Conservation (phyloP, 176 grass and related monocot genomes). For the Stipa capillata region DNA sequence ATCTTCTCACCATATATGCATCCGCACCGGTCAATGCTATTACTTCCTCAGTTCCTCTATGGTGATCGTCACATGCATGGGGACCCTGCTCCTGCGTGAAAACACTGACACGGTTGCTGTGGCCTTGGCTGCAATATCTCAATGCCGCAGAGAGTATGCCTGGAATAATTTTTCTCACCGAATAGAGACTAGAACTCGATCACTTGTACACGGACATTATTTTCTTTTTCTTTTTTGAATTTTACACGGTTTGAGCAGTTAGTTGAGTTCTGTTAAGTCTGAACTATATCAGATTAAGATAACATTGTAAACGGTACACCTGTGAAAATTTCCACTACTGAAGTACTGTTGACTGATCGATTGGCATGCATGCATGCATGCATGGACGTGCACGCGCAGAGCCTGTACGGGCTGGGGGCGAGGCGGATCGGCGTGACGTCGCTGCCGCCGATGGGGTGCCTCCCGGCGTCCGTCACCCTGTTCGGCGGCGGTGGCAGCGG, state of each 20-base stretch:
- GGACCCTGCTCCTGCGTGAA: neutral
- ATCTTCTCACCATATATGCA: too few species aligned
- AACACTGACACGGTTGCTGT: neutral
- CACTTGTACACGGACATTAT: too few species aligned
- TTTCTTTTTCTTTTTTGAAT: neutral
- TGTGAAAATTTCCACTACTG: neutral
- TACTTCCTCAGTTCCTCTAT: neutral
- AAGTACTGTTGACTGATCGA: neutral
- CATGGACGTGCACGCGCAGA: slow-evolving; percentile 18
- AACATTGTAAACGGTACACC: too few species aligned
- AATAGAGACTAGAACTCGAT: too few species aligned
- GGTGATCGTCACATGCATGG: too few species aligned
- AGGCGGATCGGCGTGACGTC: slow-evolving; percentile 86
- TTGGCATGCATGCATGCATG: neutral
- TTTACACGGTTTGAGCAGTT: neutral
- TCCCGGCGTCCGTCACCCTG: slow-evolving; percentile 67
- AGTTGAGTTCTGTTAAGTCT: too few species aligned
- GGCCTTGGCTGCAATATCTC: neutral
- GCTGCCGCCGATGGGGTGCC: slow-evolving; percentile 77
- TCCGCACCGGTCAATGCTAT: neutral
- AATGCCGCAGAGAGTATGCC: neutral
- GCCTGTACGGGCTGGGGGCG: slow-evolving; percentile 59
- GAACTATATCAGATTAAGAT: too few species aligned
- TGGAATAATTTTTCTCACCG: too few species aligned
- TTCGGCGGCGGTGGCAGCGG: slow-evolving; percentile 41